Conservation (phyloP, 345 rosid species). For the Syzygium aqueum region DNA sequence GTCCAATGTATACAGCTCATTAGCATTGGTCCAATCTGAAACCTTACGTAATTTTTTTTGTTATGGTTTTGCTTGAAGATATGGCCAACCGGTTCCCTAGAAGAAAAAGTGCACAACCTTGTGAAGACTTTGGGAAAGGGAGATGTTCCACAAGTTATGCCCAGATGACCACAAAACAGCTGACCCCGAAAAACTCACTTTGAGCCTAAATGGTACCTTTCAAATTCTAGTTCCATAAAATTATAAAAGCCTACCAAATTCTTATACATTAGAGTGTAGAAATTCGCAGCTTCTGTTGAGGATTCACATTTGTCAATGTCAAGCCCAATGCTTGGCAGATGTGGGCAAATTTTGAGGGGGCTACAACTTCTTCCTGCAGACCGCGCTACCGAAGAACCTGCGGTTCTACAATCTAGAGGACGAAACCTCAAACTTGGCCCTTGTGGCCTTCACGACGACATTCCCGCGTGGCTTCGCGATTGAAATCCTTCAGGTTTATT, state of each 20-base stretch:
- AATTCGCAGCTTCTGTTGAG: background rate
- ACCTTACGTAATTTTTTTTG: background rate
- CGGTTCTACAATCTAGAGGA: constrained; percentile 20
- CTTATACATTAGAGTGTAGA: background rate
- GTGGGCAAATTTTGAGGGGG: constrained; percentile 38
- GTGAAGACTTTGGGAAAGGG: constrained; percentile 67
- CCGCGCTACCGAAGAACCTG: constrained; percentile 35
- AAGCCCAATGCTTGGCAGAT: constrained; percentile 24
- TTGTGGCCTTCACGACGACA: constrained; percentile 31
- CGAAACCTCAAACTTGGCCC: constrained; percentile 23
- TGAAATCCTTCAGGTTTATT: constrained; percentile 47
- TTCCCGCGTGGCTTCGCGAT: constrained; percentile 54
- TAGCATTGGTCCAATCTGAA: background rate
- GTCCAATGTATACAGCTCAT: too few species aligned
- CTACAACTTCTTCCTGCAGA: constrained; percentile 42
- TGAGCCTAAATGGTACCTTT: constrained; percentile 35
- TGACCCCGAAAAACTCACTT: constrained; percentile 24
- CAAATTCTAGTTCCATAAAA: background rate
- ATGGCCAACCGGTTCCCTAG: constrained; percentile 54
- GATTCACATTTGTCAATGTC: background rate
- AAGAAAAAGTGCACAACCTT: constrained; percentile 53
- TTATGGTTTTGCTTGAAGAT: constrained; percentile 9
- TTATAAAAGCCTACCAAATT: background rate
- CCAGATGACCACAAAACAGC: constrained; percentile 25
- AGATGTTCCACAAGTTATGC: constrained; percentile 29